phyloP scores from a whole-genome alignment of 2,329 filamentous ascomycete genomes.

The Didymella pomorum region DNA sequence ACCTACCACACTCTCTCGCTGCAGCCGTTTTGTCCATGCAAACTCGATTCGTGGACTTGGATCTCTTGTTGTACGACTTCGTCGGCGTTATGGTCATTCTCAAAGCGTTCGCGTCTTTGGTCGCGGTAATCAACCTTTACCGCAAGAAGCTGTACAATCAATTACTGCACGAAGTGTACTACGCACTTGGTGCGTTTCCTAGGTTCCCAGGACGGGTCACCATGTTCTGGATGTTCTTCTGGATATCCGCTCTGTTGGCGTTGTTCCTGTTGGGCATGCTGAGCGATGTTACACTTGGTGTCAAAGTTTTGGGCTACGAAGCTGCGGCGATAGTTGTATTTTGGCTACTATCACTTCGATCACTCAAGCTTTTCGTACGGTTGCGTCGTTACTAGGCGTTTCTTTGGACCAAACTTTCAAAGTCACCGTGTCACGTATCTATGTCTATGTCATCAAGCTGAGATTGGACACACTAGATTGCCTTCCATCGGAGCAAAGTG shows the following conservation, averaged over 20 bases:
- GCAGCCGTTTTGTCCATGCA: background rate
- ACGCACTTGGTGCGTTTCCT: background rate
- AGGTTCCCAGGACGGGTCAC: background rate
- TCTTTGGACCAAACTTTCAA: background rate
- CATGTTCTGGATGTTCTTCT: background rate
- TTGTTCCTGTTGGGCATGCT: background rate
- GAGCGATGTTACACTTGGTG: background rate
- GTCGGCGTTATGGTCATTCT: background rate
- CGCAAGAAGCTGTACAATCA: background rate
- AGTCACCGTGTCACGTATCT: background rate
- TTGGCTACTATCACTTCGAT: background rate
- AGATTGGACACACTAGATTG: background rate
- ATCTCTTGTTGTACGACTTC: background rate
- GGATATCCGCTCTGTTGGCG: background rate
- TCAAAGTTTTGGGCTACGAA: background rate
- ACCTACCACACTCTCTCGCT: background rate
- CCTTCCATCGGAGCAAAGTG: slow-evolving; percentile 69
- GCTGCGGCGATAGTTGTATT: background rate
- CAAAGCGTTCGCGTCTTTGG: background rate
- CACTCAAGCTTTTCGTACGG: background rate
- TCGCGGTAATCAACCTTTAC: background rate
- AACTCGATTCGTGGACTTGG: background rate
- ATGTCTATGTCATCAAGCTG: background rate
- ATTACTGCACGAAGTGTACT: background rate
- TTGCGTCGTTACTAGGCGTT: background rate